Base-by-base conservation (phyloP, 208 protist species). In the Vickermania ingenoplastis region DNA sequence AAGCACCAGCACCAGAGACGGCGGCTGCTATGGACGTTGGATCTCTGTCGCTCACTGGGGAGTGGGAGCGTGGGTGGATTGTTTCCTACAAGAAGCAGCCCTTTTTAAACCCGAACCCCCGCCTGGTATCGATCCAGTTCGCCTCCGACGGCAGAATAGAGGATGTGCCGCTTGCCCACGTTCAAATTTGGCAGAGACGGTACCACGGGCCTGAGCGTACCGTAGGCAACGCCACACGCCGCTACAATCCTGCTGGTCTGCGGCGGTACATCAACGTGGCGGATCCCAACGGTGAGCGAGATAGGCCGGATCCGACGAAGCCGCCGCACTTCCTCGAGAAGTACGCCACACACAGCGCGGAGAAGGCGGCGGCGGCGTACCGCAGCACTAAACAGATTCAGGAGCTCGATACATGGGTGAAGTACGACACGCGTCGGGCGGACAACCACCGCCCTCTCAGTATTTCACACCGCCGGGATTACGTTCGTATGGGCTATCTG, bases 371-470 rank as follows among this genome's bases (percentile, higher is more conserved):
- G 14, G 67, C 63, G 36, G 63, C 59, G 67, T 85, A 84, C 51
- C 89, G 84, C 60, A 81, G 77, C 5, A 89, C 76, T 27, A 92
- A 93, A 63, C 81, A 93, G 59, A 89, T 95, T 36, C 88, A 79
- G 3, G 85, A 95, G 67, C 69, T 95, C 31, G 89, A 95, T 56
- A 57, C 80, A 57, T 95, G 89, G 86, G 83, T 63, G 31, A 61
- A 66, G 27, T 76, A 77, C 58, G 89, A 95, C 69, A 70, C 59
- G 31, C 61, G 64, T 24, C 72, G 89, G 21, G 53, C 83, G n/a
- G 89, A 95, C 63, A 95, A 95, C 67, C 77, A 88, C 71, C 83
- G 89, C 7, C 89, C 83, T 29, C 73, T 95, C 23, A 79, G 70
- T 63, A 92, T 92, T 63, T 90, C 81, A 28, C 81, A 95, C 61